Evolutionary conservation across 1,284 basidiomycete species (phyloP), one percentile per base, ranked within the genome.

Genomic region (Pulchroboletus neoregius): DNA sequence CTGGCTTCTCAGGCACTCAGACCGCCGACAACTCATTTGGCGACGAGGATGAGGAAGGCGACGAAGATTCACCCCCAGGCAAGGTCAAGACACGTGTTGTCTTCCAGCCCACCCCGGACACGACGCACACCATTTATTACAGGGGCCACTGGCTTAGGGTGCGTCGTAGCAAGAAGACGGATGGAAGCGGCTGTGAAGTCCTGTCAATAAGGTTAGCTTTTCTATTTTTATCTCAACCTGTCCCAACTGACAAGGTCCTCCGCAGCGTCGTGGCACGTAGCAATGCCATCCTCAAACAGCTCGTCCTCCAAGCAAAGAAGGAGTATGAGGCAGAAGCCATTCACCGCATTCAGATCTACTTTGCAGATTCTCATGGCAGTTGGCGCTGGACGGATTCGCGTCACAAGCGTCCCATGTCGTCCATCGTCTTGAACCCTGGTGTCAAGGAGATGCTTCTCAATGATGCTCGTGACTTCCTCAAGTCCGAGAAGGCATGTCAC

Each of bases 351-450:
- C 85, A 90, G 63, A 88, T 90, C 30, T 90, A 88, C 62, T 88
- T 90, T 61, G 87, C 87, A 11, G 87, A 88, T 64, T 84, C 84
- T n/a, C 85, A 90, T 65, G 87, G 87, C 23, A 81, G 79, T 42
- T 90, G 87, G 87, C 72, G 86, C 39, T 90, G 85, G 83, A 87
- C 85, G 0, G 87, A 89, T 63, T 86, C 84, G 12, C 72, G 87
- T 34, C 87, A 88, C 65, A 89, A 89, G 66, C 78, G 87, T 23
- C 87, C 87, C 12, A 78, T 90, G 74, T 78, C 75, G 12, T 85
- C 82, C 56, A 89, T 90, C 57, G 87, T 90, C 9, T 73, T 90
- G 48, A 86, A 87, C 56, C 84, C 81, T 0, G 87, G 87, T 46
- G 85, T 90, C 37, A 91, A 91, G 67, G 87, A 90, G 66, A 88